Evolutionary conservation across 129 eudicot genomes (phyloP).

Genomic region (Escallonia rubra): DNA sequence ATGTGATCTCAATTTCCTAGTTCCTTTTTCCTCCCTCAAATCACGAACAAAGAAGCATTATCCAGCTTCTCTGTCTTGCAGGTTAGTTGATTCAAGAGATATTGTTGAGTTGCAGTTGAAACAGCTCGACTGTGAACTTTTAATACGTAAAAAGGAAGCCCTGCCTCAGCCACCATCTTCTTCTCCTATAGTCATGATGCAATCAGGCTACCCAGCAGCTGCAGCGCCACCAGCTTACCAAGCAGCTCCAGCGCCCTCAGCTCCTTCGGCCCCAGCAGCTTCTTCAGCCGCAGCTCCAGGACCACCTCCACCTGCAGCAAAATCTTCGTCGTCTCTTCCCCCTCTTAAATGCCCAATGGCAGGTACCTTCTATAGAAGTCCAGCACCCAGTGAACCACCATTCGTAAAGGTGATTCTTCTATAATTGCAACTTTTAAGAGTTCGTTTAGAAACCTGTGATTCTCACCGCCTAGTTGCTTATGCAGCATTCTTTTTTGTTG

Average conservation of each 20-base stretch:
- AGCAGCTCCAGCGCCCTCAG: constrained; percentile 36
- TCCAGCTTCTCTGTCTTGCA: constrained; percentile 17
- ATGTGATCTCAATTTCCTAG: constrained; percentile 10
- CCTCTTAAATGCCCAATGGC: constrained; percentile 84
- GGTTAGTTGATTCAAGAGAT: constrained; percentile 91
- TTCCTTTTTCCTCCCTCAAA: neutral
- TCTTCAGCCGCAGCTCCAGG: constrained; percentile 34
- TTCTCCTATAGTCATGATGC: constrained; percentile 47
- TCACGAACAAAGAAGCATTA: neutral
- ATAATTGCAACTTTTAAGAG: neutral
- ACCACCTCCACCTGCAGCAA: constrained; percentile 35
- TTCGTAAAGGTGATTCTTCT: constrained; percentile 57
- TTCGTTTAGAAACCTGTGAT: neutral
- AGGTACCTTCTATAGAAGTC: constrained; percentile 76
- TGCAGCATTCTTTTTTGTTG: neutral
- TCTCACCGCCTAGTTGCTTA: neutral
- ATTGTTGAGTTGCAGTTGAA: constrained; percentile 75
- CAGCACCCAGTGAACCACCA: constrained; percentile 81
- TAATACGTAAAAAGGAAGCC: constrained; percentile 77
- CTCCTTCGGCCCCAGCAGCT: constrained; percentile 30
- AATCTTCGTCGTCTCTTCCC: constrained; percentile 11
- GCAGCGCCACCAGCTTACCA: constrained; percentile 26
- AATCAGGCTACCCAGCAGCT: constrained; percentile 39
- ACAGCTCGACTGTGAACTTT: constrained; percentile 69
- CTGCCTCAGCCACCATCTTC: constrained; percentile 48